Conservation (phyloP, 2,329 filamentous ascomycete species). For the Pseudocercospora vitis region DNA sequence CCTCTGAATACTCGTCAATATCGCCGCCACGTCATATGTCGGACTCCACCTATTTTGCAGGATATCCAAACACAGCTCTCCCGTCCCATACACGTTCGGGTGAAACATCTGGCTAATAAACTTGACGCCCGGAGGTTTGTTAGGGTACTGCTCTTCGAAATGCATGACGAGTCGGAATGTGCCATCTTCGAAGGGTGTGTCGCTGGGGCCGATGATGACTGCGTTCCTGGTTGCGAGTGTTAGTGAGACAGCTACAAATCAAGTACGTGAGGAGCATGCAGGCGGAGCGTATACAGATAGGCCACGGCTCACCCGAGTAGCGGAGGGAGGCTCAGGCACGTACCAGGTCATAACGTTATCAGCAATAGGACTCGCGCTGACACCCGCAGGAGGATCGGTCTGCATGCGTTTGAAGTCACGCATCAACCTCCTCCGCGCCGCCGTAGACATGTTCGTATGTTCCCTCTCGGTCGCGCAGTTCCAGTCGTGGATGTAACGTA, state of each 20-base stretch:
- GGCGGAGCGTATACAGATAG: no score
- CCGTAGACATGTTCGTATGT: slow-evolving; percentile 70
- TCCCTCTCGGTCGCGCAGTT: background rate
- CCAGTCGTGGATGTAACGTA: background rate
- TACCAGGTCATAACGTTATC: slow-evolving; percentile 98
- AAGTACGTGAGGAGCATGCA: no score
- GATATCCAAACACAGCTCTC: slow-evolving; percentile 94
- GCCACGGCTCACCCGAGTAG: no score
- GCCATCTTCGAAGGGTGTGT: slow-evolving; percentile 97
- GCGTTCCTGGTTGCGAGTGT: slow-evolving; percentile 70
- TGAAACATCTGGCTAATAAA: slow-evolving; percentile 99
- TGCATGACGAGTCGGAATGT: slow-evolving; percentile 98
- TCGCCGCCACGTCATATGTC: slow-evolving; percentile 95
- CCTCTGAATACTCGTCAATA: slow-evolving; percentile 97
- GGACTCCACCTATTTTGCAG: slow-evolving; percentile 98
- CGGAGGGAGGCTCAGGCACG: no score
- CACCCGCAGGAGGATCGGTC: slow-evolving; percentile 93
- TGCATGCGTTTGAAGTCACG: slow-evolving; percentile 99
- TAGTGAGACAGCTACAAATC: no score
- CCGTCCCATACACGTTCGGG: slow-evolving; percentile 95
- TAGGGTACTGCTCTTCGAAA: slow-evolving; percentile 98
- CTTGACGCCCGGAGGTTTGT: slow-evolving; percentile 96
- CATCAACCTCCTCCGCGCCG: slow-evolving; percentile 94
- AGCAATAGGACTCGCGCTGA: slow-evolving; percentile 92
- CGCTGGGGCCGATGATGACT: slow-evolving; percentile 93